phyloP scores from a whole-genome alignment of 306 rosid species.

The Rosa rugosa region DNA sequence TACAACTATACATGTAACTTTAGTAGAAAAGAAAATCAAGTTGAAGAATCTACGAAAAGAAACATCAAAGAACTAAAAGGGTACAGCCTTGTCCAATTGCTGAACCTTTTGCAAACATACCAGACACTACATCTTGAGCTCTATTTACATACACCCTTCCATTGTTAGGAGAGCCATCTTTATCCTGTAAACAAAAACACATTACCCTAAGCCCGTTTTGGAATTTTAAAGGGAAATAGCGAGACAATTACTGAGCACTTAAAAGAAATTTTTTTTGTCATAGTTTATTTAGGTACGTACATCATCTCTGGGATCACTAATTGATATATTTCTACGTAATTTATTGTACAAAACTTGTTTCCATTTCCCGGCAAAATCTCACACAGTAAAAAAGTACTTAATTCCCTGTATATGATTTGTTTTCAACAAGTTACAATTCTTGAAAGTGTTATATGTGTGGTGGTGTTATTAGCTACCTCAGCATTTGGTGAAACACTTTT shows the following conservation, averaged over 20 bases:
- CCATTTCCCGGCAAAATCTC: constrained; percentile 9
- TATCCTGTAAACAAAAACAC: constrained; percentile 45
- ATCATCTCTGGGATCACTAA: neutral
- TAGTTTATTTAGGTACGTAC: neutral
- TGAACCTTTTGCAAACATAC: constrained; percentile 74
- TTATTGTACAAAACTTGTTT: neutral
- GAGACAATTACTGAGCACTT: neutral
- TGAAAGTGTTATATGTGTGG: neutral
- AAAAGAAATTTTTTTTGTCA: neutral
- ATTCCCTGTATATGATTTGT: neutral
- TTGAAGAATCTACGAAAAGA: no score
- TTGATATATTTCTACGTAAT: neutral
- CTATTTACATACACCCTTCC: constrained; percentile 65
- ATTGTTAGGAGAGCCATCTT: constrained; percentile 34
- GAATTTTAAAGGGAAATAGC: neutral
- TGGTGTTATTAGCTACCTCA: constrained; percentile 48
- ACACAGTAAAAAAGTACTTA: neutral
- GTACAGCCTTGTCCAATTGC: constrained; percentile 86
- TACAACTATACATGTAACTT: no score
- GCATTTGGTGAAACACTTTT: constrained; percentile 34
- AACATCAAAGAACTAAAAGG: no score
- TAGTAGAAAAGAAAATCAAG: no score
- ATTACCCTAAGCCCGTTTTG: constrained; percentile 13
- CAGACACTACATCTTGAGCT: constrained; percentile 82
- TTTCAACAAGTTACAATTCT: neutral